These are phyloP conservation scores for Xerocomus potaroensis DNA, from an alignment of 768 basidiomycete genomes.

Conservation along the genomic window DNA sequence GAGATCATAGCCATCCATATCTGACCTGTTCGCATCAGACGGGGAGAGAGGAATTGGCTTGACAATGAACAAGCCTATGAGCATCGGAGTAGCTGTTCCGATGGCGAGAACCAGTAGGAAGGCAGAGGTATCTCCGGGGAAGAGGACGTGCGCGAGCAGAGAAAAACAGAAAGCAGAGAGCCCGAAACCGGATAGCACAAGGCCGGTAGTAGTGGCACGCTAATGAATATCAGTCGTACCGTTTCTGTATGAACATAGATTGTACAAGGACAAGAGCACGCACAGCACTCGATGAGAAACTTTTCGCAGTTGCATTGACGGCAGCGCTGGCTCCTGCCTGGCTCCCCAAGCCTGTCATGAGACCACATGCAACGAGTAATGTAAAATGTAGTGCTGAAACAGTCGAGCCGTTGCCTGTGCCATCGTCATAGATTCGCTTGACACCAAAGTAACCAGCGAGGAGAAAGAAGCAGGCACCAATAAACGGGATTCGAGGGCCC, in stretches of 20 bases:
- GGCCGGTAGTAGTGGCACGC: constrained; percentile 72
- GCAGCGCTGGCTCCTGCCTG: constrained; percentile 64
- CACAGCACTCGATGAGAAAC: constrained; percentile 69
- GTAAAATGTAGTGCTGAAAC: constrained; percentile 42
- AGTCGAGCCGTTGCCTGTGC: constrained; percentile 35
- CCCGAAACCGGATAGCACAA: constrained; percentile 87
- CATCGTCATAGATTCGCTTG: constrained; percentile 57
- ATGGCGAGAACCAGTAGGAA: constrained; percentile 72
- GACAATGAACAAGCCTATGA: constrained; percentile 69
- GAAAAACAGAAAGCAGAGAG: constrained; percentile 91
- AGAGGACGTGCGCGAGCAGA: constrained; percentile 63
- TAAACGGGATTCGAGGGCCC: constrained; percentile 71
- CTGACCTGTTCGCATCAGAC: constrained; percentile 14
- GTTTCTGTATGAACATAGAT: neutral
- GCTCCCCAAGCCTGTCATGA: constrained; percentile 73
- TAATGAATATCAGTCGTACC: constrained; percentile 21
- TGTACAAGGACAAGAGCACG: constrained; percentile 19
- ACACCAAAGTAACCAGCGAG: constrained; percentile 81
- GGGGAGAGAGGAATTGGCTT: constrained; percentile 58
- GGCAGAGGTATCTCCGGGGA: constrained; percentile 72
- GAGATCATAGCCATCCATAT: constrained; percentile 18
- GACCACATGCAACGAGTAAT: constrained; percentile 57
- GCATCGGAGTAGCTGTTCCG: constrained; percentile 76
- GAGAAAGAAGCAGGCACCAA: constrained; percentile 53
- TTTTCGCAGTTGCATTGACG: constrained; percentile 80